Percentiles rank a stretch among this genome's conserved stretches.
These are phyloP conservation scores for Alternaria triticina DNA, from an alignment of 2,329 filamentous ascomycete species.

Conservation along the genomic window DNA sequence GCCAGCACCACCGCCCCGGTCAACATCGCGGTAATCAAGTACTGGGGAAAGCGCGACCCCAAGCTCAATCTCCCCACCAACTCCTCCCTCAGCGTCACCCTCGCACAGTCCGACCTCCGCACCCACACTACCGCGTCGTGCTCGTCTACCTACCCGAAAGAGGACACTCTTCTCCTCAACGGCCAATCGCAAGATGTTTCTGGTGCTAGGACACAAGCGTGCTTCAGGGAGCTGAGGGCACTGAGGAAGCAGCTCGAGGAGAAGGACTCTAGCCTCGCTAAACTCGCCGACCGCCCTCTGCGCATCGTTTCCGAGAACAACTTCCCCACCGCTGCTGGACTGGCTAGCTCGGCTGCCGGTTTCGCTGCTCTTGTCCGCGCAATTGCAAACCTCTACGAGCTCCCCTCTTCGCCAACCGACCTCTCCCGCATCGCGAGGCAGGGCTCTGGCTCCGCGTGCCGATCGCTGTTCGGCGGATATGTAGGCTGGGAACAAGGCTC, in stretches of 20 bases:
- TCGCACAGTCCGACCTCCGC: constrained; percentile 90
- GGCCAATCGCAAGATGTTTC: constrained; percentile 81
- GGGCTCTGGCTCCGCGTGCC: constrained; percentile 92
- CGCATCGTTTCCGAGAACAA: constrained; percentile 96
- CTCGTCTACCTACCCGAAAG: constrained; percentile 70
- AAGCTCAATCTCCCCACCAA: constrained; percentile 97
- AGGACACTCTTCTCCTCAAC: constrained; percentile 83
- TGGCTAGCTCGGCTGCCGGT: constrained; percentile 71
- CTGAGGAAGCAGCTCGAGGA: constrained; percentile 79
- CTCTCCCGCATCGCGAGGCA: constrained; percentile 90
- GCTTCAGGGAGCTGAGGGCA: constrained; percentile 82
- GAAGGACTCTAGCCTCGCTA: constrained; percentile 75
- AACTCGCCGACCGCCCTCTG: constrained; percentile 77
- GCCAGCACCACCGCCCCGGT: constrained; percentile 96
- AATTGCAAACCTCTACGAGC: constrained; percentile 88
- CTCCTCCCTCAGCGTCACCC: constrained; percentile 94
- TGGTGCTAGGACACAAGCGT: constrained; percentile 90
- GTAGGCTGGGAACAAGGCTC: constrained; percentile 90
- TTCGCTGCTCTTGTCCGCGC: constrained; percentile 76
- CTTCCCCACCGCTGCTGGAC: constrained; percentile 95
- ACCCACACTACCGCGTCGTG: constrained; percentile 96
- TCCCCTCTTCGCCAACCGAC: constrained; percentile 80
- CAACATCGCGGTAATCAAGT: constrained; percentile 98
- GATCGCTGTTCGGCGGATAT: constrained; percentile 92
- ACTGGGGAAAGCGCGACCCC: constrained; percentile 97